phyloP scores from a whole-genome alignment of 2,329 filamentous ascomycete species.

The Ilyonectria robusta region DNA sequence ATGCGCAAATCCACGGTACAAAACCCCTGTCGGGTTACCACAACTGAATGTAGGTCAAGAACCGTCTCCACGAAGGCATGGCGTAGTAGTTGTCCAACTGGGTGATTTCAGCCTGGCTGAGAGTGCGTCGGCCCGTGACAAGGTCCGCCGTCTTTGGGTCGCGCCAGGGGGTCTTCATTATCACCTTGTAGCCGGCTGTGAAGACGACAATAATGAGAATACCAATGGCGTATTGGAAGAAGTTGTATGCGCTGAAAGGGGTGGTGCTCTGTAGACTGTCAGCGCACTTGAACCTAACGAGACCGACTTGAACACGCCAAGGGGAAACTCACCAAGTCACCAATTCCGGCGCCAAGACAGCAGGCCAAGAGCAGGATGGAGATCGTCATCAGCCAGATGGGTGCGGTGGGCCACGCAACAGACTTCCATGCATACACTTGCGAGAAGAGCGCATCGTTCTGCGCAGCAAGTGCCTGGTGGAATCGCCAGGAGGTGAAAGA shows the following conservation, averaged over 20 bases:
- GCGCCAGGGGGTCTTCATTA: slow-evolving; percentile 37
- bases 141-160: slow-evolving; percentile 37
- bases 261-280: slow-evolving; percentile 12
- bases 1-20: neutral
- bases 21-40: slow-evolving; percentile 27
- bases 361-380: slow-evolving; percentile 31
- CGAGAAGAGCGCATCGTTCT: slow-evolving; percentile 34
- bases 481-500: slow-evolving; percentile 37
- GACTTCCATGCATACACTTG: slow-evolving; percentile 37
- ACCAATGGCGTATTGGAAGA: slow-evolving; percentile 39
- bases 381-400: slow-evolving; percentile 26
- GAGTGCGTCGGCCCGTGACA: slow-evolving; percentile 31
- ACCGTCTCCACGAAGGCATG: slow-evolving; percentile 37
- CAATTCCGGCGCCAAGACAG: slow-evolving; percentile 26
- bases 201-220: slow-evolving; percentile 39
- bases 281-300: neutral
- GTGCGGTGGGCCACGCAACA: slow-evolving; percentile 23
- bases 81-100: slow-evolving; percentile 38
- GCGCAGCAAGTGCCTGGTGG: slow-evolving; percentile 30
- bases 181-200: slow-evolving; percentile 38
- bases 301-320: neutral
- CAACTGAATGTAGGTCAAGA: slow-evolving; percentile 38
- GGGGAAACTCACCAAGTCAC: slow-evolving; percentile 21
- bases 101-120: slow-evolving; percentile 35
- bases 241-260: slow-evolving; percentile 36